Conservation (phyloP, 371 early-diverging fungal species). For the Dinochytrium kinnereticum region DNA sequence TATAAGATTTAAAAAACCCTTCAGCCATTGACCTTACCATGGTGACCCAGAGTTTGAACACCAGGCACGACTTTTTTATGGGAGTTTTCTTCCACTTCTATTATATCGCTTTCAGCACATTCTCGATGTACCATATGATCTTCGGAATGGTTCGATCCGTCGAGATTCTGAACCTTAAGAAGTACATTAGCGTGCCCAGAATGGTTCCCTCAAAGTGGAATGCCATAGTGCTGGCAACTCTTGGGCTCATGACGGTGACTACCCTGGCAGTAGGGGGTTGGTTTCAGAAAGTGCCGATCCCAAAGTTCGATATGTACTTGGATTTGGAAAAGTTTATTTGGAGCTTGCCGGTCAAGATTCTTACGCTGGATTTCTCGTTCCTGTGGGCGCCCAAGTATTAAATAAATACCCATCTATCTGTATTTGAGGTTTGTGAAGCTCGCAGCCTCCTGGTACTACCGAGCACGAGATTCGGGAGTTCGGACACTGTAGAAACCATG, state of each 20-base stretch:
- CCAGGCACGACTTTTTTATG: background rate
- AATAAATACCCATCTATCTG: no score
- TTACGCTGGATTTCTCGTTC: background rate
- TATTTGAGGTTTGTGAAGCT: no score
- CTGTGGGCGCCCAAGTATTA: background rate
- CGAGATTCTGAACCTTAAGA: background rate
- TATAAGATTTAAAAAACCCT: background rate
- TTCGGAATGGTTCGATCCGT: slow-evolving; percentile 6
- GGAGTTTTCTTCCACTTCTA: background rate
- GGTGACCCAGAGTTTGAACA: background rate
- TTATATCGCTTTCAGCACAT: background rate
- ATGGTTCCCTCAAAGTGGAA: slow-evolving; percentile 5
- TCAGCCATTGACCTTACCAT: background rate
- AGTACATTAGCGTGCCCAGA: background rate
- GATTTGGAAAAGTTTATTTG: background rate
- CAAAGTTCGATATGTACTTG: background rate
- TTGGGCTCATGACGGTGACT: background rate
- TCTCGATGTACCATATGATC: slow-evolving; percentile 6
- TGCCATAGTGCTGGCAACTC: background rate
- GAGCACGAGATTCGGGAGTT: no score
- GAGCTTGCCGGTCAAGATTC: background rate
- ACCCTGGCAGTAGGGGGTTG: slow-evolving; percentile 2
- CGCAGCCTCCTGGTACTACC: no score
- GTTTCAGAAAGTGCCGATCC: background rate
- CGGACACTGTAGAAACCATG: background rate